These are phyloP conservation scores for Begonia fuchsioides DNA, from an alignment of 306 rosid genomes.

Conservation along the genomic window DNA sequence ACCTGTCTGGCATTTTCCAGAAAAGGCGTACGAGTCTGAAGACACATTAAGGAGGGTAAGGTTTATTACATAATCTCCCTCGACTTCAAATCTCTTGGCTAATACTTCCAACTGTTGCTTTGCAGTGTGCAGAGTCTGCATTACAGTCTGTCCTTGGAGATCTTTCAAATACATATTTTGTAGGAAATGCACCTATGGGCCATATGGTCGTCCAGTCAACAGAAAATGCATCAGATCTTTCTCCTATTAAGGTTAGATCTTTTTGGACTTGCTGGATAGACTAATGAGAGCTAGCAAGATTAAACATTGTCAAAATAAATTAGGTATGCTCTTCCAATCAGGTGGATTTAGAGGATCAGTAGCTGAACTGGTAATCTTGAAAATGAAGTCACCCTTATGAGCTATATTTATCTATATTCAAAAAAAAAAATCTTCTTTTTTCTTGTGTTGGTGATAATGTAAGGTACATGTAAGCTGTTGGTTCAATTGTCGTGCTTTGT, in stretches of 20 bases:
- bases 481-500: too few relatives aligned
- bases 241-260: slow-evolving; percentile 44
- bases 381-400: background rate
- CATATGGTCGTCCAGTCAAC: slow-evolving; percentile 46
- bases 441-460: background rate
- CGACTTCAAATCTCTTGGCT: slow-evolving; percentile 5
- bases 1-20: slow-evolving; percentile 82
- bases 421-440: background rate
- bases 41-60: slow-evolving; percentile 64
- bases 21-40: slow-evolving; percentile 63
- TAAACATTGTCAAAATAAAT: too few relatives aligned
- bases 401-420: background rate
- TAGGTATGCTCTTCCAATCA: too few relatives aligned
- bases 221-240: slow-evolving; percentile 22
- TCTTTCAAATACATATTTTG: slow-evolving; percentile 74
- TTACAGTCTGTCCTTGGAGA: slow-evolving; percentile 63
- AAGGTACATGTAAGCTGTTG: too few relatives aligned
- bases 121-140: slow-evolving; percentile 87
- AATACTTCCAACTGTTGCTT: too few relatives aligned
- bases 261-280: background rate
- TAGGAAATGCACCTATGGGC: slow-evolving; percentile 93
- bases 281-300: too few relatives aligned
- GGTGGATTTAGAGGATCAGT: too few relatives aligned
- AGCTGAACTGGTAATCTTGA: too few relatives aligned
- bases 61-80: slow-evolving; percentile 7